Evolutionary conservation across 192 early-diverging fungal genomes (phyloP), one percentile per base, ranked within the genome.

Genomic region (Linnemannia exigua): DNA sequence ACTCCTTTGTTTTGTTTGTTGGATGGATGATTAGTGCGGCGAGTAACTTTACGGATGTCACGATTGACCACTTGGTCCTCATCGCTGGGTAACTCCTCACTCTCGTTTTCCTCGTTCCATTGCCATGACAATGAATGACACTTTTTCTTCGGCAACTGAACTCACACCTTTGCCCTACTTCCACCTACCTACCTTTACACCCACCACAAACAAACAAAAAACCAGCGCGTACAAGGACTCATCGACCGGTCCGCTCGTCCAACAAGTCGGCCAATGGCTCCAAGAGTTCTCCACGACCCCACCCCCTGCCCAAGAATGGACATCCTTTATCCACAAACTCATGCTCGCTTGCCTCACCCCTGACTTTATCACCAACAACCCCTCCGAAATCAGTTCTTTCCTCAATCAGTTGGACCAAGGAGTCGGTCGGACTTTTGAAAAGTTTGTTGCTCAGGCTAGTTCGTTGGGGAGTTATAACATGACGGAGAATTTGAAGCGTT

Each of bases 281-380:
- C 3, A 50, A 12, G 4, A 28, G 25, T 46, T 72, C 14, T 46
- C 71, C 20, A 72, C 17, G 0, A 31, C 0, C 25, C 71, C 71
- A 5, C 71, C 71, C 0, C 38, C 20, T 9, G 48, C 71, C 28
- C 28, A 22, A 17, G 38, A 72, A 33, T 72, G 71, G 71, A 38
- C n/a, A n/a, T 22, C 38, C 47, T 46, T 72, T 12, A 33, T 72
- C 71, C 47, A 72, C 28, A 72, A 52, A 46, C 44, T 72, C 3
- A 47, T 72, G 38, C 46, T 72, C n/a, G 25, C 3, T 0, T 72
- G 71, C 48, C 25, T 72, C 14, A 72, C 71, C 5, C 71, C 44
- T 14, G 25, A 35, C n/a, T 72, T 20, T 33, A 31, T 31, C 58
- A 2, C n/a, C 28, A 22, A 31, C 22, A 28, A 72, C 15, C 38